Base-by-base conservation (phyloP, 2,329 filamentous ascomycete genomes). In the Clathrospora elynae region DNA sequence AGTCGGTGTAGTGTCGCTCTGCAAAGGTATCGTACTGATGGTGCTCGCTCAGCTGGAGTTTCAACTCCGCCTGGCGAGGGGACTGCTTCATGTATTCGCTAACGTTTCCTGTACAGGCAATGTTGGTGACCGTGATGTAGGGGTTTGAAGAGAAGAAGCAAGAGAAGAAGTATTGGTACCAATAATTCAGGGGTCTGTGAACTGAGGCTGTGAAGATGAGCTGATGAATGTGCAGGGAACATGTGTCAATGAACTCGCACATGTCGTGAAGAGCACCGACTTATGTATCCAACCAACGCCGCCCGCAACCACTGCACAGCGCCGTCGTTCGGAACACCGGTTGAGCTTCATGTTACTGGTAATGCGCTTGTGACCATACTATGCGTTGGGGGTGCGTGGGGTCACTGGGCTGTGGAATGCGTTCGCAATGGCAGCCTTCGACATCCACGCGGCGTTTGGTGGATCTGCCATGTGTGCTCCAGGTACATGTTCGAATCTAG, bases 301-400 rank as follows among this genome's bases (percentile, higher is more conserved):
- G 12, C 26, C 13, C 11, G 29, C 19, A 22, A 14, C 39, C 41
- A 42, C 14, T 11, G 19, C 24, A 37, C 20, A 33, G 23, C 35
- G 31, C 12, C 25, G 24, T 38, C 34, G 42, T 35, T 19, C 25
- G 35, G 23, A 17, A 22, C 10, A 10, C 11, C 25, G 26, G 11
- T 23, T 14, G 14, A 23, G 20, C 16, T 18, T 41, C 18, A 35
- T 53, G 43, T 40, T 32, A 28, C 30, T 38, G 31, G 39, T 10
- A 9, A 34, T 45, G 38, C 22, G n/a, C 73, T 75, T 37, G 65
- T 60, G 51, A 61, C 64, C 30, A 67, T 68, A 43, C 57, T 12
- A 62, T 63, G 13, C 46, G 49, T 55, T 57, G 48, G 46, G 13
- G 17, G 25, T 32, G 33, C 40, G 50, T 47, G 39, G 45, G 32